Conservation (phyloP, 2,329 filamentous ascomycete genomes). For the Hymenoscyphus scutula region DNA sequence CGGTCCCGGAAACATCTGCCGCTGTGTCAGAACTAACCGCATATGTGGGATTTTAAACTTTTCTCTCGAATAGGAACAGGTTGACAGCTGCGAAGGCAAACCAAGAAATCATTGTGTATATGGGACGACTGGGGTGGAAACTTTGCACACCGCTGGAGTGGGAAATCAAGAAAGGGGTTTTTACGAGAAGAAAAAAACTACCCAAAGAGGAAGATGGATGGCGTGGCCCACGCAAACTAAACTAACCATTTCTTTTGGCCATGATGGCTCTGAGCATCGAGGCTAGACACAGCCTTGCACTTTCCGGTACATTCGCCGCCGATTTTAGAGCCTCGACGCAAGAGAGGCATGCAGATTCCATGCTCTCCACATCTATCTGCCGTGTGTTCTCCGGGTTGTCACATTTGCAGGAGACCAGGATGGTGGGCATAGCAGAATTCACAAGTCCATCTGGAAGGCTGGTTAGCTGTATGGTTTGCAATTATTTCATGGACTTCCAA, state of each 20-base stretch:
- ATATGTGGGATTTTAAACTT: constrained; percentile 6
- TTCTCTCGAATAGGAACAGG: neutral
- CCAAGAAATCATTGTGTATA: neutral
- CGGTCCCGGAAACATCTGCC: constrained; percentile 39
- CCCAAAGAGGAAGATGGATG: constrained; percentile 7
- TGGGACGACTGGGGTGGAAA: neutral
- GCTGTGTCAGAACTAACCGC: constrained; percentile 21
- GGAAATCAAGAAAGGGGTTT: neutral
- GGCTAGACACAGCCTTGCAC: constrained; percentile 72
- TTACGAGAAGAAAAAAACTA: neutral
- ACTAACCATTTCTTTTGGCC: constrained; percentile 64
- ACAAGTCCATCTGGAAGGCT: constrained; percentile 63
- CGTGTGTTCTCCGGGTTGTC: constrained; percentile 70
- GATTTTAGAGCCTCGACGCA: constrained; percentile 73
- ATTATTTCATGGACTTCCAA: constrained; percentile 15
- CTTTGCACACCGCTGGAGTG: neutral
- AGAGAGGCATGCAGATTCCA: constrained; percentile 66
- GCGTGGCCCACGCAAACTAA: constrained; percentile 36
- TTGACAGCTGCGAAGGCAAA: neutral
- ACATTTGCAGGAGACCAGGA: constrained; percentile 87
- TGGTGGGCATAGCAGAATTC: constrained; percentile 69
- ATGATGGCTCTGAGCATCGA: constrained; percentile 72
- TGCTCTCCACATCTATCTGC: constrained; percentile 66
- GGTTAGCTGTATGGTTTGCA: constrained; percentile 14
- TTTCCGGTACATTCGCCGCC: constrained; percentile 67